phyloP scores from a whole-genome alignment of 176 grass and related monocot genomes.

The Cymbopogon citratus region DNA sequence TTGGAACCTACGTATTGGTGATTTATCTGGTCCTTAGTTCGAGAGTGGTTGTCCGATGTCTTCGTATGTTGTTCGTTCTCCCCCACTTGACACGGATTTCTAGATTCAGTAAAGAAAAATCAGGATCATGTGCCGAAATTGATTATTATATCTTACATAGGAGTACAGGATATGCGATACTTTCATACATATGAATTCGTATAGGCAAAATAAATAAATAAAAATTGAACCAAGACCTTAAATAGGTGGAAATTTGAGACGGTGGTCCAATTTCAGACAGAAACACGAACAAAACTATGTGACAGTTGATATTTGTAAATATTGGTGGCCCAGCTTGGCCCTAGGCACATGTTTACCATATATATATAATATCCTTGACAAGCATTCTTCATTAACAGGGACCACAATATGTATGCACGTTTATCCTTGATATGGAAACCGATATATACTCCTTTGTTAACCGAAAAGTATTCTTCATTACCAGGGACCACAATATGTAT shows the following conservation, averaged over 20 bases:
- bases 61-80: too few relatives aligned
- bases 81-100: too few relatives aligned
- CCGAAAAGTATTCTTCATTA: too few relatives aligned
- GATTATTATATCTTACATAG: too few relatives aligned
- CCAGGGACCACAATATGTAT: too few relatives aligned
- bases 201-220: not conserved
- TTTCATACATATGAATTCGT: not conserved
- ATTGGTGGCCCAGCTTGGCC: not conserved
- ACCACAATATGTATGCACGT: slow-evolving; percentile 64
- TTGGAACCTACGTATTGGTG: not conserved
- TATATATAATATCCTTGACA: not conserved
- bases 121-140: not conserved
- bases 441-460: too few relatives aligned
- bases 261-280: not conserved
- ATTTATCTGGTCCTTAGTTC: not conserved
- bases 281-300: not conserved
- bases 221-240: too few relatives aligned
- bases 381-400: slow-evolving; percentile 37
- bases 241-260: not conserved
- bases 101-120: not conserved
- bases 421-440: too few relatives aligned
- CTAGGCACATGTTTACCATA: not conserved
- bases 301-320: not conserved
- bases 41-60: not conserved
- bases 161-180: not conserved